A percentile compares a stretch with the other conserved stretches of the same genome.
Evolutionary conservation across 2,329 filamentous ascomycete species (phyloP).

Genomic region (Torrubiellomyces zombiae): DNA sequence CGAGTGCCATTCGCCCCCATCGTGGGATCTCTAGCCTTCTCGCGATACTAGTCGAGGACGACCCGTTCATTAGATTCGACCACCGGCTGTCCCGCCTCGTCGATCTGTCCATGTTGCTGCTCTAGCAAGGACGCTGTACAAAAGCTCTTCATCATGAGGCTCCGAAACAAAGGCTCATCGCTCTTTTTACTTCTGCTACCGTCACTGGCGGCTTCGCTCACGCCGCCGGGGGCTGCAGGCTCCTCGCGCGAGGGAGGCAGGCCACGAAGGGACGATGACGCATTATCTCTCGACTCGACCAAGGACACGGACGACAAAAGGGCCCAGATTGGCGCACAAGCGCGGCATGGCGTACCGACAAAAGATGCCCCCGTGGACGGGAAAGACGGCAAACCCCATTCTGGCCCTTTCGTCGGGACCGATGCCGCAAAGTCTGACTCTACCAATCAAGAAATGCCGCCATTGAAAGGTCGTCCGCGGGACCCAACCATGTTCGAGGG

Average conservation of each 20-base stretch:
- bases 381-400: slow-evolving; percentile 83
- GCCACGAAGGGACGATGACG: slow-evolving; percentile 6
- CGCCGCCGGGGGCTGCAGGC: slow-evolving; percentile 13
- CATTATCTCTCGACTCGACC: slow-evolving; percentile 9
- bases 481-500: slow-evolving; percentile 40
- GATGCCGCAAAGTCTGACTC: slow-evolving; percentile 17
- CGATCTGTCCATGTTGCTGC: no score
- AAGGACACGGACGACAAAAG: slow-evolving; percentile 11
- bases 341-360: slow-evolving; percentile 23
- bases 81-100: no score
- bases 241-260: no score
- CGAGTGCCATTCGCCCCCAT: no score
- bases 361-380: slow-evolving; percentile 85
- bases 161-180: slow-evolving; percentile 34
- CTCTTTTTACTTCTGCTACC: slow-evolving; percentile 45
- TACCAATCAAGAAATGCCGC: slow-evolving; percentile 21
- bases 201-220: slow-evolving; percentile 30
- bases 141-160: slow-evolving; percentile 40
- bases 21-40: no score
- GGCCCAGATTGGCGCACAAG: slow-evolving; percentile 9
- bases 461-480: slow-evolving; percentile 30
- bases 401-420: slow-evolving; percentile 60
- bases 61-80: no score
- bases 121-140: no score
- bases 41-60: no score